Percentiles rank a stretch among this genome's conserved stretches.
Evolutionary conservation across 768 basidiomycete species (phyloP).

Genomic region (Pleurotus citrinopileatus): DNA sequence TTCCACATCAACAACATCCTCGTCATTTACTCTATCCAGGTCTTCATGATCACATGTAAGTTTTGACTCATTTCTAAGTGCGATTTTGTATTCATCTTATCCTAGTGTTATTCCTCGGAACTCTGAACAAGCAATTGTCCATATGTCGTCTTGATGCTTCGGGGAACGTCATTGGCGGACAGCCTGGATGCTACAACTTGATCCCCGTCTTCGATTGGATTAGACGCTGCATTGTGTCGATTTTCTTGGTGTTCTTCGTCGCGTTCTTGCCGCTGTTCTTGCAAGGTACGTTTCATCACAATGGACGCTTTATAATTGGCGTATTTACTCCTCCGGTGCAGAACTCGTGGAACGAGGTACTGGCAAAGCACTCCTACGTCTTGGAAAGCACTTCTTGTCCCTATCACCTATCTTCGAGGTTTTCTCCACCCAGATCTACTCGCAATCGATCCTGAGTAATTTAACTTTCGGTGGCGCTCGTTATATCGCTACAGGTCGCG

Average conservation of each 20-base stretch:
- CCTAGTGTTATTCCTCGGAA: slow-evolving; percentile 89
- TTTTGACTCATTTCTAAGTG: slow-evolving; percentile 17
- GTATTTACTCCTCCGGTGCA: slow-evolving; percentile 25
- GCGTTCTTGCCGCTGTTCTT: slow-evolving; percentile 95
- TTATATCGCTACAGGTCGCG: slow-evolving; percentile 98
- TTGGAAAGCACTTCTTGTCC: slow-evolving; percentile 96
- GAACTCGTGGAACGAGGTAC: slow-evolving; percentile 97
- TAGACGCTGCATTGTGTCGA: slow-evolving; percentile 92
- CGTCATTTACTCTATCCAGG: slow-evolving; percentile 96
- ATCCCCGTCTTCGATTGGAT: slow-evolving; percentile 98
- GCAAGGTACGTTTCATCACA: slow-evolving; percentile 62
- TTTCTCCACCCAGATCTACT: slow-evolving; percentile 98
- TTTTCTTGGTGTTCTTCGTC: slow-evolving; percentile 99
- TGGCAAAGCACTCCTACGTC: slow-evolving; percentile 88
- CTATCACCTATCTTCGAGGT: slow-evolving; percentile 98
- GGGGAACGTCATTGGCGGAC: slow-evolving; percentile 77
- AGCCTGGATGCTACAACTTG: slow-evolving; percentile 93
- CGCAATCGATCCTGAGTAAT: slow-evolving; percentile 95
- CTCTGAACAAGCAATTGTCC: slow-evolving; percentile 88
- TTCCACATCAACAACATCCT: slow-evolving; percentile 99
- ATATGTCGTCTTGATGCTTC: slow-evolving; percentile 86
- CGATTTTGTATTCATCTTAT: slow-evolving; percentile 12
- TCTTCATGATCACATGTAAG: slow-evolving; percentile 94
- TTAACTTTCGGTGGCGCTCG: slow-evolving; percentile 97
- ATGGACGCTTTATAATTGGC: background rate